Evolutionary conservation across 768 basidiomycete species (phyloP).

Genomic region (Macrocybe gigantea): DNA sequence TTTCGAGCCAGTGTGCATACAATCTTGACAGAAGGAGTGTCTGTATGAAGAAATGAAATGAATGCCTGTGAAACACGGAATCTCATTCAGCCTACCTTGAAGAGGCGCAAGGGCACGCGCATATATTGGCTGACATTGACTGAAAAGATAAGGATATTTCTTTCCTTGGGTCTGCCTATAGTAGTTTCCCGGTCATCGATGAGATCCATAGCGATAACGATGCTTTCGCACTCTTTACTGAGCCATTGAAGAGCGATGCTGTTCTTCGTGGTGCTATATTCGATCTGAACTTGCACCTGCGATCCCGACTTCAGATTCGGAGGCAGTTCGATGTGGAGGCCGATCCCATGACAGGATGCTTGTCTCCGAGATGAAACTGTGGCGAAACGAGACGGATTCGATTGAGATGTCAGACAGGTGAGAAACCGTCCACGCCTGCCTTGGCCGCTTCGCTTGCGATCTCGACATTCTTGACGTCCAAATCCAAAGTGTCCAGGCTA

Average conservation of each 20-base stretch:
- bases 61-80: neutral
- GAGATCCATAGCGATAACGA: neutral
- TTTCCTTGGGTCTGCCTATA: slow-evolving; percentile 82
- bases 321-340: slow-evolving; percentile 61
- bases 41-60: slow-evolving; percentile 26
- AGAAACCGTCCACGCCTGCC: slow-evolving; percentile 27
- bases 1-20: slow-evolving; percentile 28
- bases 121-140: slow-evolving; percentile 91
- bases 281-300: slow-evolving; percentile 47
- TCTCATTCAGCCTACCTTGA: slow-evolving; percentile 45
- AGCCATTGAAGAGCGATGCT: slow-evolving; percentile 87
- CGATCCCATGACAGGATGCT: slow-evolving; percentile 73
- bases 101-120: slow-evolving; percentile 74
- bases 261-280: slow-evolving; percentile 68
- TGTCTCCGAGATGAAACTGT: slow-evolving; percentile 49
- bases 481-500: slow-evolving; percentile 71
- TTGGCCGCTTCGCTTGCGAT: slow-evolving; percentile 43
- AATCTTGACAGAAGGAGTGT: slow-evolving; percentile 84
- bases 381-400: neutral
- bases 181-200: neutral
- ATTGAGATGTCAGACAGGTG: neutral
- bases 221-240: slow-evolving; percentile 55
- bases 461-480: slow-evolving; percentile 51
- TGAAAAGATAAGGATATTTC: slow-evolving; percentile 80
- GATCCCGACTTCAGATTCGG: slow-evolving; percentile 33